Base-by-base conservation (phyloP, 2,329 filamentous ascomycete species). In the Stachybotrys echinatus region DNA sequence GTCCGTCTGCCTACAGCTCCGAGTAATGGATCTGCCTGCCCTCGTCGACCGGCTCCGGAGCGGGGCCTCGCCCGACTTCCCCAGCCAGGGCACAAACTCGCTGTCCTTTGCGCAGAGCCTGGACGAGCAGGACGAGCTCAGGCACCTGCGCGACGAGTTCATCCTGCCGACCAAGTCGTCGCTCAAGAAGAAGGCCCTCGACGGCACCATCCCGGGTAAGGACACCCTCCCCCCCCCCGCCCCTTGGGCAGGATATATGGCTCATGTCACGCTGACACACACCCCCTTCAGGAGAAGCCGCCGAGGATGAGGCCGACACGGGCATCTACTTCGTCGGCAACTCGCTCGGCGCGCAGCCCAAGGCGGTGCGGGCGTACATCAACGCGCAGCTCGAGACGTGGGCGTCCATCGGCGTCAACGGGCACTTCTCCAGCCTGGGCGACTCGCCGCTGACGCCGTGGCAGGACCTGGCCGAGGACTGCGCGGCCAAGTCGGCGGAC, bases 301-400 rank as follows among this genome's bases (percentile, higher is more conserved):
- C 39, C 37, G 50, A 42, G 27, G 59, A 55, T 19, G 61, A 74
- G n/a, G 70, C 58, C 6, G 58, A 67, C 44, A 60, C 63, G 51
- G 65, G 66, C 52, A 85, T 89, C 52, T 96, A 96, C 67, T 84
- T 96, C 55, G 92, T 90, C 57, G 92, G 92, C 50, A 95, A 96
- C 72, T 95, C 90, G 0, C 79, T 96, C 1, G 91, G 91, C 37
- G 80, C 92, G 4, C 91, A 96, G 65, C 90, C 92, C 42, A 83
- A 80, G 54, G 79, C 79, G 14, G 84, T 85, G 0, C 74, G 79
- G 18, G 71, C 77, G 17, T 84, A 89, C 54, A 71, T 95, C 54
- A 74, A 84, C 43, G 79, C 83, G 5, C 90, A 95, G 57, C 78
- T 95, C 1, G 80, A 87, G 54, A 90, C 89, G 4, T 96, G 92